A percentile compares a stretch with the other conserved stretches of the same genome.
Conservation (phyloP, 768 basidiomycete genomes). For the Russula brevipes region DNA sequence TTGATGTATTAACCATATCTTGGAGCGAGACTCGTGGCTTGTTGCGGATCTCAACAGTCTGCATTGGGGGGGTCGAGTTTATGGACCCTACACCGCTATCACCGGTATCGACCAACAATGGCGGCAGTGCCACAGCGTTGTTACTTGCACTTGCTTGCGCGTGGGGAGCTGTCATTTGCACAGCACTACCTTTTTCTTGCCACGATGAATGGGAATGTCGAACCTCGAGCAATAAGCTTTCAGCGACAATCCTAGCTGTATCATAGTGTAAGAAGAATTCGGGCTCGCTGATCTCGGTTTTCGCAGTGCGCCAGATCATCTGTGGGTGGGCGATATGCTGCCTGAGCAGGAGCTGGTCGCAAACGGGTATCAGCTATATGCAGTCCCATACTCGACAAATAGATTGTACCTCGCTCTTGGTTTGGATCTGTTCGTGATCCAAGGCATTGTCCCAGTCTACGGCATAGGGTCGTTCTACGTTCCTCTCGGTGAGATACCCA, state of each 20-base stretch:
- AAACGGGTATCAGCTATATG: neutral
- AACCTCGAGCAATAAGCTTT: conserved; percentile 21
- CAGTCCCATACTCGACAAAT: neutral
- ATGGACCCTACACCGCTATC: conserved; percentile 3
- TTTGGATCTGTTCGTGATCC: conserved; percentile 63
- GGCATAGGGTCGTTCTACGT: conserved; percentile 54
- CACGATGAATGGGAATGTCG: conserved; percentile 17
- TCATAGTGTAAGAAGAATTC: conserved; percentile 19
- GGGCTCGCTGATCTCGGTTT: conserved; percentile 17
- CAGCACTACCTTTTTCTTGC: neutral
- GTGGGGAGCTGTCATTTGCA: neutral
- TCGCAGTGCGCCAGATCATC: conserved; percentile 20
- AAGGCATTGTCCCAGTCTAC: conserved; percentile 67
- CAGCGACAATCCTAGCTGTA: conserved; percentile 21
- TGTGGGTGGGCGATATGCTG: conserved; percentile 23
- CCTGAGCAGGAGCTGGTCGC: conserved; percentile 19
- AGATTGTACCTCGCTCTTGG: conserved; percentile 59
- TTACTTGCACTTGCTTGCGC: neutral
- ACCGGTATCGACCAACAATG: conserved; percentile 10
- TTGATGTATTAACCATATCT: conserved; percentile 67
- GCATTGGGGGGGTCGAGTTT: conserved; percentile 18
- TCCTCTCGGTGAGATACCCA: conserved; percentile 51
- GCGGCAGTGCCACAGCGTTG: neutral
- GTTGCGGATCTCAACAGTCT: conserved; percentile 11
- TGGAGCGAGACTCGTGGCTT: conserved; percentile 51